phyloP scores from a whole-genome alignment of 305 asterid genomes.

The Fraxinus angustifolia region DNA sequence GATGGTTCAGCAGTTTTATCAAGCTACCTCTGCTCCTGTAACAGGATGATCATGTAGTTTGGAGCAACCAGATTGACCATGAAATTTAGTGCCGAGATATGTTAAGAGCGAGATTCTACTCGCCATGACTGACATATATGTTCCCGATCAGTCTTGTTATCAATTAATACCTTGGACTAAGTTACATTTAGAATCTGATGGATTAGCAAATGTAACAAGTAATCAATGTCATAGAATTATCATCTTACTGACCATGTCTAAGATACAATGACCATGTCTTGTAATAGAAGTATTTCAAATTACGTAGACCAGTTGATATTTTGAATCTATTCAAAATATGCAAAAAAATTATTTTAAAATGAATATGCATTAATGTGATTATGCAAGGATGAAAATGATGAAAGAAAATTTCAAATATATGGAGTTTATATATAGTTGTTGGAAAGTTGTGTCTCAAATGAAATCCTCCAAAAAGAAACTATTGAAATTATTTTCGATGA shows the following conservation, averaged over 20 bases:
- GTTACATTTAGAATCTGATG: neutral
- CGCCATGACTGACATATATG: slow-evolving; percentile 51
- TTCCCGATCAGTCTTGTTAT: slow-evolving; percentile 19
- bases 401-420: neutral
- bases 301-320: neutral
- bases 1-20: slow-evolving; percentile 20
- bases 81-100: slow-evolving; percentile 24
- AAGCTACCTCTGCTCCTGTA: neutral
- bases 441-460: neutral
- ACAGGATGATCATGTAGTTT: neutral
- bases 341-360: too few relatives aligned
- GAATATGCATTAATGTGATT: neutral
- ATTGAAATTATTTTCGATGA: neutral
- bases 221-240: neutral
- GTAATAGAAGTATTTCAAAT: neutral
- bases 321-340: neutral
- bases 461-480: too few relatives aligned
- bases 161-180: neutral
- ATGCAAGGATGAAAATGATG: neutral
- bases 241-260: neutral
- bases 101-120: slow-evolving; percentile 48
- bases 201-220: neutral
- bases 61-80: neutral
- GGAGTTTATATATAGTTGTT: too few relatives aligned
- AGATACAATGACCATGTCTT: neutral